Percentiles rank a stretch among this genome's conserved stretches.
Evolutionary conservation across 345 rosid species (phyloP).

Genomic region (Clarkia xantiana): DNA sequence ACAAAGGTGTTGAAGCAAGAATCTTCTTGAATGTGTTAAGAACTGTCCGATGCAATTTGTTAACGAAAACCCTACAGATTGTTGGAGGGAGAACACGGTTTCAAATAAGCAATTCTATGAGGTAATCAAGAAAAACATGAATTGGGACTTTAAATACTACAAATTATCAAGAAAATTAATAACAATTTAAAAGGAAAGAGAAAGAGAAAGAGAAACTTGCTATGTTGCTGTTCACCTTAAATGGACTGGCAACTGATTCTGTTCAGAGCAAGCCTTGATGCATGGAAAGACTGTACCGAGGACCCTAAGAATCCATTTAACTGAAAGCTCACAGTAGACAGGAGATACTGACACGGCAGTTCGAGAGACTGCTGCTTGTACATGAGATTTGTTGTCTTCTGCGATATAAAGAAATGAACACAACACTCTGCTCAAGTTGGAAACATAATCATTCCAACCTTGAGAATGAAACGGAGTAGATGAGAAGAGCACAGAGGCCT

Average conservation of each 20-base stretch:
- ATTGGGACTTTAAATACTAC: neutral
- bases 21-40: conserved; percentile 39
- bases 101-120: neutral
- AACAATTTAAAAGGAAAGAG: neutral
- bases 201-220: neutral
- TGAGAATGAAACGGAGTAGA: conserved; percentile 22
- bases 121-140: neutral
- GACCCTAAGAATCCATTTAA: conserved; percentile 57
- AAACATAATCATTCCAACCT: conserved; percentile 38
- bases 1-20: conserved; percentile 36
- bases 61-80: conserved; percentile 32
- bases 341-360: conserved; percentile 27
- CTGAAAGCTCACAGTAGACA: conserved; percentile 47
- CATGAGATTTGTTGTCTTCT: conserved; percentile 24
- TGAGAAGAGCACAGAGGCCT: conserved; percentile 14
- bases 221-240: conserved; percentile 22
- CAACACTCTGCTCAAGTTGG: conserved; percentile 36
- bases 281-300: conserved; percentile 45
- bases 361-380: conserved; percentile 19
- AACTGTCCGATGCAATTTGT: conserved; percentile 34
- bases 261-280: conserved; percentile 49
- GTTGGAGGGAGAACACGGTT: conserved; percentile 3
- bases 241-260: conserved; percentile 40
- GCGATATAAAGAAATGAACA: conserved; percentile 45
- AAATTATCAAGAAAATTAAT: neutral